These are phyloP conservation scores for Neurospora tetrasperma DNA, from an alignment of 495 filamentous ascomycete species.

Conservation along the genomic window DNA sequence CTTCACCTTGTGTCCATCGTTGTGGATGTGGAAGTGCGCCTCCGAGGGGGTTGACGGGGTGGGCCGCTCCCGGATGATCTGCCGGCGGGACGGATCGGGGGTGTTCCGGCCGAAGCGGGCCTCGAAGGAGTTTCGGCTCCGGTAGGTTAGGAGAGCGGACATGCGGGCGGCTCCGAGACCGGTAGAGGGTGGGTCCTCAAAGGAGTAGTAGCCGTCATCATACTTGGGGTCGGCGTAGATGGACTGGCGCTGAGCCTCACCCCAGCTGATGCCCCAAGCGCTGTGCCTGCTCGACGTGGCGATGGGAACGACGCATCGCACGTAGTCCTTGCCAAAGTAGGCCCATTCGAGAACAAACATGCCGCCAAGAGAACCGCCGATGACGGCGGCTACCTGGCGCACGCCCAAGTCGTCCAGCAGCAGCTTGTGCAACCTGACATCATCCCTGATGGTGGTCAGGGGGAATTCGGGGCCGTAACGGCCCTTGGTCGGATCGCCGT, in stretches of 20 bases:
- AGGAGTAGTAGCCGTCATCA: conserved; percentile 87
- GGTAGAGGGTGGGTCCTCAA: conserved; percentile 69
- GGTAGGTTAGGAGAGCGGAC: conserved; percentile 90
- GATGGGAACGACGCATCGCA: conserved; percentile 83
- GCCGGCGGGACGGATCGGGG: conserved; percentile 68
- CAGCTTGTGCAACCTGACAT: conserved; percentile 89
- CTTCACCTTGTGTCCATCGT: conserved; percentile 73
- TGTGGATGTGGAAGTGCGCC: conserved; percentile 89
- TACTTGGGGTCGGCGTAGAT: conserved; percentile 99
- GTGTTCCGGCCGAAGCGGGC: conserved; percentile 87
- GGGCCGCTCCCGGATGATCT: conserved; percentile 62
- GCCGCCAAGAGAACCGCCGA: conserved; percentile 97
- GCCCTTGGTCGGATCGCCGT: conserved; percentile 62
- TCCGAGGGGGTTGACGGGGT: conserved; percentile 57
- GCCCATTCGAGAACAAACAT: conserved; percentile 97
- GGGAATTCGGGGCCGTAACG: conserved; percentile 94
- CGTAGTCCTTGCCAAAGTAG: conserved; percentile 91
- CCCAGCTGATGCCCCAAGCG: conserved; percentile 99
- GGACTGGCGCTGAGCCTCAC: conserved; percentile 92
- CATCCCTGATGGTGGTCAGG: conserved; percentile 86
- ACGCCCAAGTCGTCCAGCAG: conserved; percentile 86
- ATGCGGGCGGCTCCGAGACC: conserved; percentile 93
- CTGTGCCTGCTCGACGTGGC: conserved; percentile 91
- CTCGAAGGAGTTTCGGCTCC: conserved; percentile 94
- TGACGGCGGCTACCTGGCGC: conserved; percentile 72